Evolutionary conservation across 2,329 filamentous ascomycete species (phyloP), one percentile per base, ranked within the genome.

Genomic region (Aureobasidium musti): DNA sequence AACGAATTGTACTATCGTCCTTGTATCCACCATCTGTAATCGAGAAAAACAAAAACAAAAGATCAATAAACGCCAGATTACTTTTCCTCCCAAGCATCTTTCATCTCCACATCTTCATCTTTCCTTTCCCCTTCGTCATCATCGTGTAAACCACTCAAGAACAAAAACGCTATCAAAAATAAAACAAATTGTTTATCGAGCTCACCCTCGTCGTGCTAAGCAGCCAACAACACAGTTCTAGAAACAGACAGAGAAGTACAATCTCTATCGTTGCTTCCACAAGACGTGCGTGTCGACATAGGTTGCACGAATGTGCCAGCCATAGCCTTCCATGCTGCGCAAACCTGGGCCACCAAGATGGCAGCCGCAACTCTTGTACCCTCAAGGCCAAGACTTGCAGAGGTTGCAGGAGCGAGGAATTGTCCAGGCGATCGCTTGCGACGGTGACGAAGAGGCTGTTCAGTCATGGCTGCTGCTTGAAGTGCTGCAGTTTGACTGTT

Each of bases 201-300:
- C 57, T 61, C 57, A 49, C 57, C 57, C 57, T 61, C 57, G 43
- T 61, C 57, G 57, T 47, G 57, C 54, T 59, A 59, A 45, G 54
- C 54, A 59, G 39, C 39, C 54, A 45, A 59, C 54, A 45, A n/a
- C 17, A 30, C 35, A 57, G 53, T 17, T 19, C 39, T 30, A 7
- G 33, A 6, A 23, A 45, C 23, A 43, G 54, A 21, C 54, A 59
- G 39, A 59, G 54, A 33, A 2, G 26, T 8, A 13, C 54, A 30
- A 33, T 21, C 26, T 14, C 54, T 28, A 2, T 10, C 35, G 7
- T 45, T 14, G 11, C 4, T 26, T 35, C 53, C 21, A 59, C 54
- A 33, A 59, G 54, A 45, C 17, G 23, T 30, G 23, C 17, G 54
- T 41, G 43, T 49, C 39, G 57, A 17, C 13, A 52, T 17, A 7